A percentile compares a stretch with the other conserved stretches of the same genome.
Evolutionary conservation across 495 filamentous ascomycete genomes (phyloP).

Genomic region (Penicillium angulare): DNA sequence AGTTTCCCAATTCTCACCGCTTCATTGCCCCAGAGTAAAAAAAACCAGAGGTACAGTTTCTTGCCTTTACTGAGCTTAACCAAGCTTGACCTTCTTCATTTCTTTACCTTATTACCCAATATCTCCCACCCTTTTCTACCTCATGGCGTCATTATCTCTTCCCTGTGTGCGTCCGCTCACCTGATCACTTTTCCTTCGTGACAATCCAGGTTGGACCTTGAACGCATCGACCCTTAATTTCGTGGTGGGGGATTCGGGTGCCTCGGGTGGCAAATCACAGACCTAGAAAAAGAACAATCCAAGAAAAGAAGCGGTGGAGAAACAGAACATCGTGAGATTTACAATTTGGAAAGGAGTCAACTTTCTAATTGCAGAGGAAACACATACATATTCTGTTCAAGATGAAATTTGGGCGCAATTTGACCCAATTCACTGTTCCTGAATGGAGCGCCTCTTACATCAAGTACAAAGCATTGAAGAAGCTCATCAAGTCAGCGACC

Average conservation of each 20-base stretch:
- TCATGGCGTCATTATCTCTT: slow-evolving; percentile 1
- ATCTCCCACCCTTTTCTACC: not conserved
- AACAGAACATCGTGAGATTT: too few species aligned
- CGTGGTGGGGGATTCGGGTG: not conserved
- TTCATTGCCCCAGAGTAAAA: not conserved
- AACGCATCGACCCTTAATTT: not conserved
- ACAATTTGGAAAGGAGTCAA: too few species aligned
- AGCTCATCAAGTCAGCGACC: slow-evolving; percentile 79
- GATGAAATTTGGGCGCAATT: slow-evolving; percentile 84
- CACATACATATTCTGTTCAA: slow-evolving; percentile 18
- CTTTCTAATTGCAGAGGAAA: too few species aligned
- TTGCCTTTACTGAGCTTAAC: not conserved
- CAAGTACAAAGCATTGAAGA: slow-evolving; percentile 94
- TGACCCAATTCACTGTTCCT: slow-evolving; percentile 90
- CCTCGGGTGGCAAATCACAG: not conserved
- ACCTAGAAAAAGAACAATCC: not conserved
- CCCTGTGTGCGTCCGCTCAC: not conserved
- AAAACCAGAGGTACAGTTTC: not conserved
- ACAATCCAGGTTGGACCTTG: not conserved
- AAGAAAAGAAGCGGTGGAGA: not conserved
- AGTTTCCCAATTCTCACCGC: too few species aligned
- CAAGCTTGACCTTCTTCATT: too few species aligned
- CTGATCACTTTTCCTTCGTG: slow-evolving; percentile 1
- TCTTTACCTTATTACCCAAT: too few species aligned
- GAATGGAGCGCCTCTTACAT: slow-evolving; percentile 94